Evolutionary conservation across 352 stramenopile genomes (phyloP).

Genomic region (Hyaloperonospora brassicae): DNA sequence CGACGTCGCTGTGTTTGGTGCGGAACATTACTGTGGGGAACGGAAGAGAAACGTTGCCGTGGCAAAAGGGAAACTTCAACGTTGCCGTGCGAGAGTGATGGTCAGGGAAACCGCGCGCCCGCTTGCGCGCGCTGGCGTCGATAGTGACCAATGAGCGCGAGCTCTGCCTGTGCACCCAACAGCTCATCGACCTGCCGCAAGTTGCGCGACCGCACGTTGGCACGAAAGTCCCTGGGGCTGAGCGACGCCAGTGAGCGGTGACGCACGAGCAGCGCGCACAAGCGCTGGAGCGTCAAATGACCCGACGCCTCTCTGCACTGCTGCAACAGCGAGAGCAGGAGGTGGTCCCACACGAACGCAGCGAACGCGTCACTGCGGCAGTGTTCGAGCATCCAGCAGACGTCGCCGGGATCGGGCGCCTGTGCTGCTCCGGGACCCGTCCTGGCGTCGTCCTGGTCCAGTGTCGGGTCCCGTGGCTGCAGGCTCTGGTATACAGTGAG

Average conservation of each 20-base stretch:
- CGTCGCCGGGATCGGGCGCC: slow-evolving; percentile 15
- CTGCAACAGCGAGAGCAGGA: slow-evolving; percentile 34
- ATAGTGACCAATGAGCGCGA: slow-evolving; percentile 41
- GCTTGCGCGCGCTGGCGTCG: slow-evolving; percentile 26
- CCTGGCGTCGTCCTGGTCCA: slow-evolving; percentile 6
- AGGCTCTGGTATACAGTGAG: slow-evolving; percentile 19
- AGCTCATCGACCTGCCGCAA: slow-evolving; percentile 30
- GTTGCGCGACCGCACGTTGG: slow-evolving; percentile 39
- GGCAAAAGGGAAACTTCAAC: slow-evolving; percentile 23
- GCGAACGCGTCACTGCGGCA: slow-evolving; percentile 36
- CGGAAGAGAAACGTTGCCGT: not conserved
- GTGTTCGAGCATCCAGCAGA: slow-evolving; percentile 34
- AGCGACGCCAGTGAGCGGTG: slow-evolving; percentile 29
- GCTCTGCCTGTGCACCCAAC: slow-evolving; percentile 33
- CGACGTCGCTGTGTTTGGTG: slow-evolving; percentile 5
- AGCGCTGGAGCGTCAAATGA: not conserved
- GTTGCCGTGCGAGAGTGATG: slow-evolving; percentile 28
- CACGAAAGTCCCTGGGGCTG: slow-evolving; percentile 48
- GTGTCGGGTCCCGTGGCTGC: slow-evolving; percentile 5
- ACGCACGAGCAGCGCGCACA: slow-evolving; percentile 25
- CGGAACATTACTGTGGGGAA: slow-evolving; percentile 23
- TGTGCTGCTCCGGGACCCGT: not conserved
- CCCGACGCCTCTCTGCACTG: not conserved
- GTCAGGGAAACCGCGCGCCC: slow-evolving; percentile 26
- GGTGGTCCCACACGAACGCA: slow-evolving; percentile 44